Percentiles rank a stretch among this genome's conserved stretches.
These are phyloP conservation scores for Chloromonas sp. DNA, from an alignment of 163 green algal genomes.

Conservation along the genomic window DNA sequence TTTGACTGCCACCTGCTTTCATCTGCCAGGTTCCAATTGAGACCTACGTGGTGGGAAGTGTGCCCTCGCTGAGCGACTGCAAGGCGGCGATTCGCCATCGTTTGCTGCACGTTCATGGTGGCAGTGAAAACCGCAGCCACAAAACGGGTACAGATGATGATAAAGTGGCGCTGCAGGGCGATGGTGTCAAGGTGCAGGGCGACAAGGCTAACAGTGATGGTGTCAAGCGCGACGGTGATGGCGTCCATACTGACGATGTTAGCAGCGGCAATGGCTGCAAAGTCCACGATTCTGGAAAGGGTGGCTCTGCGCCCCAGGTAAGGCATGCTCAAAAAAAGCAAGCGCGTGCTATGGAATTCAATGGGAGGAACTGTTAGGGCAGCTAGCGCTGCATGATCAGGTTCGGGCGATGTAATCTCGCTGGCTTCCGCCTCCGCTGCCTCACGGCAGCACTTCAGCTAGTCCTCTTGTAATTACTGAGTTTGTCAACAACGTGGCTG, in stretches of 20 bases:
- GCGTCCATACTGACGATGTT: background rate
- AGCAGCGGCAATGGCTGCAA: too few species aligned
- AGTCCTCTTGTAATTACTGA: background rate
- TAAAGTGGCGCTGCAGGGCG: background rate
- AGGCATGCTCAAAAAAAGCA: too few species aligned
- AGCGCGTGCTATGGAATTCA: too few species aligned
- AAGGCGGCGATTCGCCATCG: background rate
- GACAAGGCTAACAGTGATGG: background rate
- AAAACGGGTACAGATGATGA: background rate
- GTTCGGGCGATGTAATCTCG: background rate
- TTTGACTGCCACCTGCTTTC: background rate
- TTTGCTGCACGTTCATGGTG: background rate
- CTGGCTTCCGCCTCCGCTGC: background rate
- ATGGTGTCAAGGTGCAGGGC: background rate
- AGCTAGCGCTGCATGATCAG: background rate
- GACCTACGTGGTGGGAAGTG: conserved; percentile 31
- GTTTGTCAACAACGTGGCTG: background rate
- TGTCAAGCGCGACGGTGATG: background rate
- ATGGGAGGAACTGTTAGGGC: too few species aligned
- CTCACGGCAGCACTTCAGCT: conserved; percentile 19
- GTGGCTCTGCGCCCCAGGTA: too few species aligned
- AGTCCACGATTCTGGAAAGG: too few species aligned
- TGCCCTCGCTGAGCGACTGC: background rate
- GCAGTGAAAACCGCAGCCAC: background rate
- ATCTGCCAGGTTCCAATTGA: conserved; percentile 35